Evolutionary conservation across 345 rosid species (phyloP).

Genomic region (Pelargonium nanum): DNA sequence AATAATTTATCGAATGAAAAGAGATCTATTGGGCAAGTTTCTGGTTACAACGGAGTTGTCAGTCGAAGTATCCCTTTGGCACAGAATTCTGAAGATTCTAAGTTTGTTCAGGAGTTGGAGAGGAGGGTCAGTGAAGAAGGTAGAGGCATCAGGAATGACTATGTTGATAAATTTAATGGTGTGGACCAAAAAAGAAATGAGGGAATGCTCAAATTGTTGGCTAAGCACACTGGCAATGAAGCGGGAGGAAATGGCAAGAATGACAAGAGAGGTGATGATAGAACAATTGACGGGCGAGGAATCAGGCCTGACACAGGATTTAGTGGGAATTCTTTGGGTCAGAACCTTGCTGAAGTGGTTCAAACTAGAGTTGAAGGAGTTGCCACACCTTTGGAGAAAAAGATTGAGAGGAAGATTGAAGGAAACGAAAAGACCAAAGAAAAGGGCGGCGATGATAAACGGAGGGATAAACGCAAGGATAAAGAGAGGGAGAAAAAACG

Average conservation of each 20-base stretch:
- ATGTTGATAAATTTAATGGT: slow-evolving; percentile 21
- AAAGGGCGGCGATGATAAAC: slow-evolving; percentile 24
- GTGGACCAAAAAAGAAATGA: slow-evolving; percentile 22
- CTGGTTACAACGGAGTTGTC: slow-evolving; percentile 21
- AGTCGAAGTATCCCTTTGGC: slow-evolving; percentile 16
- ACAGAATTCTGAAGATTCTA: slow-evolving; percentile 18
- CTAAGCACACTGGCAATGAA: slow-evolving; percentile 13
- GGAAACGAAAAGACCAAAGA: slow-evolving; percentile 25
- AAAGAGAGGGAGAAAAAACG: slow-evolving; percentile 2
- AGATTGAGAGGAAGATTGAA: slow-evolving; percentile 17
- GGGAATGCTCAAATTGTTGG: slow-evolving; percentile 18
- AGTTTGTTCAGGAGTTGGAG: slow-evolving; percentile 27
- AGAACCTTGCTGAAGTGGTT: slow-evolving; percentile 18
- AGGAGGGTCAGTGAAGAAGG: slow-evolving; percentile 33
- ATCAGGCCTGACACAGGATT: slow-evolving; percentile 18
- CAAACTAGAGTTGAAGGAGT: slow-evolving; percentile 19
- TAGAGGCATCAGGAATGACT: slow-evolving; percentile 14
- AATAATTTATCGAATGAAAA: slow-evolving; percentile 20
- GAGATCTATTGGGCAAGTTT: slow-evolving; percentile 16
- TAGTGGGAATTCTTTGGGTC: slow-evolving; percentile 18
- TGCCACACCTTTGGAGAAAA: slow-evolving; percentile 18
- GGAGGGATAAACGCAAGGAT: slow-evolving; percentile 15
- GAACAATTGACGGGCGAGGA: slow-evolving; percentile 21
- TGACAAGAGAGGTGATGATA: slow-evolving; percentile 19
- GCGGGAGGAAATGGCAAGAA: slow-evolving; percentile 27